Percentiles rank a stretch among this genome's conserved stretches.
Evolutionary conservation across 2,329 filamentous ascomycete species (phyloP).

Genomic region (Fusarium sp.): DNA sequence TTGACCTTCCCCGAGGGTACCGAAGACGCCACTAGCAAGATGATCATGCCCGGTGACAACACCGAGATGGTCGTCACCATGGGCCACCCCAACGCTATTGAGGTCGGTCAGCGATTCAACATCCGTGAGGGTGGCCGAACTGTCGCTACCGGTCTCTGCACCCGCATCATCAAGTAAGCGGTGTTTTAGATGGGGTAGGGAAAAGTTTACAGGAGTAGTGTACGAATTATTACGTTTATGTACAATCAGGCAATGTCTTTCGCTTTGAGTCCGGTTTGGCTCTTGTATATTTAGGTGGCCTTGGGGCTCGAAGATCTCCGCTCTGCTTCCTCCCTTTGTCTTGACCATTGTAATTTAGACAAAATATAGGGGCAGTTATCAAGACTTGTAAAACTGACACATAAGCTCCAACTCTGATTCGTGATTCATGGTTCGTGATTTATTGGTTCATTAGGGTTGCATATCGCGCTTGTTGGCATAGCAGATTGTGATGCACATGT

Average conservation of each 20-base stretch:
- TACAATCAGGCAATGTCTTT: slow-evolving; percentile 46
- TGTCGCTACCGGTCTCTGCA: slow-evolving; percentile 86
- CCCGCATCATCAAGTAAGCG: slow-evolving; percentile 74
- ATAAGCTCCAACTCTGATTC: not conserved
- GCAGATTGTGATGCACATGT: not conserved
- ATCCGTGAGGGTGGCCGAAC: slow-evolving; percentile 96
- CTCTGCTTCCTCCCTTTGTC: slow-evolving; percentile 58
- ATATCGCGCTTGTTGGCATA: not conserved
- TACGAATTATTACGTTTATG: slow-evolving; percentile 48
- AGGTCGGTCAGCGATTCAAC: slow-evolving; percentile 96
- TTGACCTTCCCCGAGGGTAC: slow-evolving; percentile 89
- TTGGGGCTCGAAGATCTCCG: slow-evolving; percentile 56
- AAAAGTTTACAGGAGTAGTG: slow-evolving; percentile 41
- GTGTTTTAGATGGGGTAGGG: slow-evolving; percentile 24
- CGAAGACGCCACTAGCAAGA: slow-evolving; percentile 78
- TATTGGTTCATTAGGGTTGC: not conserved
- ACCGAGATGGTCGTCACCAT: slow-evolving; percentile 95
- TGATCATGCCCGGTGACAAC: slow-evolving; percentile 99
- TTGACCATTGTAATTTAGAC: slow-evolving; percentile 55
- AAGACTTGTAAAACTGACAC: slow-evolving; percentile 48
- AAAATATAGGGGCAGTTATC: slow-evolving; percentile 49
- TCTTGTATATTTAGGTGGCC: slow-evolving; percentile 56
- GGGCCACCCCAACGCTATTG: slow-evolving; percentile 86
- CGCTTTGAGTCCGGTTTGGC: slow-evolving; percentile 50
- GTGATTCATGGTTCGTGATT: not conserved